phyloP scores from a whole-genome alignment of 139 green algal genomes.

The Coccomyxa sp. region DNA sequence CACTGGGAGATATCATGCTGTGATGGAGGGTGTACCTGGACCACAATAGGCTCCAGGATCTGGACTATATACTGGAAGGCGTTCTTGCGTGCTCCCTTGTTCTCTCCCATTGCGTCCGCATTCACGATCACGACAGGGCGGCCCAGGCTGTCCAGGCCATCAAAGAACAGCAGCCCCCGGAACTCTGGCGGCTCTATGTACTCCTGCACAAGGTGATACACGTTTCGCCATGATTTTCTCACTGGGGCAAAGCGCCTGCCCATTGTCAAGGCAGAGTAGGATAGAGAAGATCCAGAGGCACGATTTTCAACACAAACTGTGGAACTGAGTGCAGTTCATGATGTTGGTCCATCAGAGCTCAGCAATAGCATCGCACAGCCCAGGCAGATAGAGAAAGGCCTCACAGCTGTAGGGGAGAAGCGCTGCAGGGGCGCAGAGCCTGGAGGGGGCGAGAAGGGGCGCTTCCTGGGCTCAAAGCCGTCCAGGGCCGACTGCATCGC shows the following conservation, averaged over 20 bases:
- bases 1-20: no score
- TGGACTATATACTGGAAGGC: conserved; percentile 44
- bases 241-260: no score
- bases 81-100: conserved; percentile 22
- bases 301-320: no score
- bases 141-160: conserved; percentile 60
- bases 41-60: conserved; percentile 56
- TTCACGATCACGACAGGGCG: conserved; percentile 76
- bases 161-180: conserved; percentile 38
- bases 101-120: conserved; percentile 49
- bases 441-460: conserved; percentile 8
- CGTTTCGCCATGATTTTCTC: no score
- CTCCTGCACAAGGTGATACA: no score
- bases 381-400: background rate
- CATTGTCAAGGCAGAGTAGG: no score
- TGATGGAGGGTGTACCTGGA: conserved; percentile 19
- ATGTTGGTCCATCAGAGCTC: no score
- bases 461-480: background rate
- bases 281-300: no score
- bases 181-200: conserved; percentile 15
- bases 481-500: background rate
- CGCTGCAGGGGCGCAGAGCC: background rate
- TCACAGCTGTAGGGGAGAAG: background rate
- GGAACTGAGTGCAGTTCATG: background rate
- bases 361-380: background rate